These are phyloP conservation scores for Hortiboletus campestris DNA, from an alignment of 768 basidiomycete genomes.

Conservation along the genomic window DNA sequence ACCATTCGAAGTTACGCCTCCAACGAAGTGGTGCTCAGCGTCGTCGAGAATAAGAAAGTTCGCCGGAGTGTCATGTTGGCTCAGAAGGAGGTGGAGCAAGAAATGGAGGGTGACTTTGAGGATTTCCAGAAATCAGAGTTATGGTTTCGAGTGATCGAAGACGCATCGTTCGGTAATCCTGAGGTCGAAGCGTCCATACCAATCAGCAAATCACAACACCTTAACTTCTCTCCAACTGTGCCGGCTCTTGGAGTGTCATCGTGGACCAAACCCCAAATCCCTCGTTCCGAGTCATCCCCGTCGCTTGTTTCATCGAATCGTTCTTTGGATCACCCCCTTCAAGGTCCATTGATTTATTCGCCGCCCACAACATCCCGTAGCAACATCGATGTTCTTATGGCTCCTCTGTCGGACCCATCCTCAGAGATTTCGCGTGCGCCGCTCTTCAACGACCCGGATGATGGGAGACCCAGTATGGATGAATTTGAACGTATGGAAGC, in stretches of 20 bases:
- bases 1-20: conserved; percentile 67
- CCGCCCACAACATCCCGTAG: conserved; percentile 29
- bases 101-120: conserved; percentile 91
- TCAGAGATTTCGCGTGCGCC: conserved; percentile 64
- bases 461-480: conserved; percentile 47
- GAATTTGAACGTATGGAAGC: conserved; percentile 91
- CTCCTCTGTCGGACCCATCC: conserved; percentile 52
- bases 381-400: conserved; percentile 83
- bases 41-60: conserved; percentile 49
- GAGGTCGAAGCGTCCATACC: conserved; percentile 3
- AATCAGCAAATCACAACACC: conserved; percentile 5
- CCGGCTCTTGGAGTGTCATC: neutral
- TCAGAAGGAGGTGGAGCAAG: conserved; percentile 80
- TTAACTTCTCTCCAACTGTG: conserved; percentile 7
- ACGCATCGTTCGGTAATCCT: conserved; percentile 43
- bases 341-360: conserved; percentile 16
- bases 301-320: conserved; percentile 22
- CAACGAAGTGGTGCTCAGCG: conserved; percentile 43
- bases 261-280: conserved; percentile 14
- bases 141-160: conserved; percentile 86
- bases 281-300: conserved; percentile 40
- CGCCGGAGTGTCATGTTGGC: conserved; percentile 78
- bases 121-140: conserved; percentile 86
- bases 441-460: conserved; percentile 79
- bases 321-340: conserved; percentile 16